phyloP scores from a whole-genome alignment of 805 yeast species.

The Middelhovenomyces tepae region DNA sequence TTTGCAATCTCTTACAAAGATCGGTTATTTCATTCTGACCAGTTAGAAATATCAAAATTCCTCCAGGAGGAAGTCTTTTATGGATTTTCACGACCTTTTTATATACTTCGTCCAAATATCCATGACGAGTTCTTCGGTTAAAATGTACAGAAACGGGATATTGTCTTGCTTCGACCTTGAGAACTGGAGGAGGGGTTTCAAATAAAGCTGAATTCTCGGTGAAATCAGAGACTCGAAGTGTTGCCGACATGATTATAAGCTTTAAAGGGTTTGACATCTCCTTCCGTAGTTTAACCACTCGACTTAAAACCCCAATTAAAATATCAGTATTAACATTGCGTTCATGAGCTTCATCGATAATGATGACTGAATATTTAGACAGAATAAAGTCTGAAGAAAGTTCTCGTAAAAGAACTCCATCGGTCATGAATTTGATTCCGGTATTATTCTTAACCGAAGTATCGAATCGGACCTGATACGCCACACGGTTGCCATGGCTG shows the following conservation, averaged over 20 bases:
- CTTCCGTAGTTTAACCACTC: constrained; percentile 68
- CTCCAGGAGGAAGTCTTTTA: constrained; percentile 81
- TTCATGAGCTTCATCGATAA: constrained; percentile 98
- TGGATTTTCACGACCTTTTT: constrained; percentile 83
- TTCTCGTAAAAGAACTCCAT: constrained; percentile 89
- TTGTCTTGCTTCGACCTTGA: constrained; percentile 88
- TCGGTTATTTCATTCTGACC: constrained; percentile 88
- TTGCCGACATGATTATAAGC: constrained; percentile 92
- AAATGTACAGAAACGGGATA: constrained; percentile 90
- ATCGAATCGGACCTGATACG: constrained; percentile 82
- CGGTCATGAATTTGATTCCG: constrained; percentile 83
- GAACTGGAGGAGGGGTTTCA: constrained; percentile 67
- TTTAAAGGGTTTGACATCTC: constrained; percentile 54
- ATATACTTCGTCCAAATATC: constrained; percentile 81
- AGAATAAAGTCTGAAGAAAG: constrained; percentile 82
- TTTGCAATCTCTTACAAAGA: constrained; percentile 60
- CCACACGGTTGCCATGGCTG: constrained; percentile 66
- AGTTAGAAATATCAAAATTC: constrained; percentile 82
- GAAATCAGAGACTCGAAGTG: constrained; percentile 87
- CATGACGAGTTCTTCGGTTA: constrained; percentile 64
- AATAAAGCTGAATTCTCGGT: constrained; percentile 72
- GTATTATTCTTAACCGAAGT: constrained; percentile 55
- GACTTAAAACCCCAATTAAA: constrained; percentile 85
- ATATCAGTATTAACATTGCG: constrained; percentile 94
- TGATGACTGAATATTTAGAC: constrained; percentile 71